Base-by-base conservation (phyloP, 805 yeast genomes). In the Metschnikowia anglica region DNA sequence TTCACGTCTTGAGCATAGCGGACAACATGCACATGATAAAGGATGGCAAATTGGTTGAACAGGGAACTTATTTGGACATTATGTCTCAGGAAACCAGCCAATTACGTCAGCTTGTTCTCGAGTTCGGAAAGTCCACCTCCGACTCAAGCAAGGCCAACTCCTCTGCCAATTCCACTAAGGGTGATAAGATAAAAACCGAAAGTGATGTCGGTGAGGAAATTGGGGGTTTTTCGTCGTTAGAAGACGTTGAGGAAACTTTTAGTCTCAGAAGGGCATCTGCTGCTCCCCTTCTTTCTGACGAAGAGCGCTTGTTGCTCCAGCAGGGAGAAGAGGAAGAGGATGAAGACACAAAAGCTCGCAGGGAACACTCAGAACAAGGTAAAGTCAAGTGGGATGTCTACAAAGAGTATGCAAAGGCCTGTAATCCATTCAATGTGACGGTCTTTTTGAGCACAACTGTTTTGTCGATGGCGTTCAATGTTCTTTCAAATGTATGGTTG, bases 351-450 rank as follows among this genome's bases (percentile, higher is more conserved):
- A 52, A 61, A 55, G 72, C 73, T 15, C 62, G 78, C 54, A 80
- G 77, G 53, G 99, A 93, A 65, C 89, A 81, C 52, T 77, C 85
- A 44, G 96, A 93, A 65, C 90, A 88, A 60, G 99, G 99, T 43
- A 82, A 88, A 60, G 99, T 93, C 44, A 85, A 87, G 58, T 85
- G 96, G 89, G 72, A 74, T 21, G 87, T 93, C 30, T 93, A 93
- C 63, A 54, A 66, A 46, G 86, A 81, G 47, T 93, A 93, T 61
- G 95, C 95, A 18, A 79, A 76, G 47, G 96, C 98, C 0, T 90
- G 97, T 69, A 88, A 88, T 48, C 76, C 84, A 7, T 65, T 58
- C 37, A 79, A 78, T 47, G 95, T 89, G 13, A 19, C 71, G 0
- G 53, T 84, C 2, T 83, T 82, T 59, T 52, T 88, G 38, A 39